Conservation (phyloP, 2,329 filamentous ascomycete genomes). For the Aschersonia sp. region DNA sequence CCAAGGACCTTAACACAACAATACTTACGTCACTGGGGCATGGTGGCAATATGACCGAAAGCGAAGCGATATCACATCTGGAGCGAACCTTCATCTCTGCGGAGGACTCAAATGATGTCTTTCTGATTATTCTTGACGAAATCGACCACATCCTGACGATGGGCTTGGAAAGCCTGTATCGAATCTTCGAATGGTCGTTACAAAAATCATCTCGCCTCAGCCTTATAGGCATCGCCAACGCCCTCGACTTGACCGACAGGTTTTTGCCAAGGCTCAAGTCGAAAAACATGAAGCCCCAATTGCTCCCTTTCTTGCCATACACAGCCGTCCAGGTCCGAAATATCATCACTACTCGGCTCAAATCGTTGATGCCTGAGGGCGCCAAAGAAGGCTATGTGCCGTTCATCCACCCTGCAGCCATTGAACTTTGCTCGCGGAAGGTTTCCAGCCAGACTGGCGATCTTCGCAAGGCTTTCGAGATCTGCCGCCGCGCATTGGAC, state of each 20-base stretch:
- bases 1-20: constrained; percentile 71
- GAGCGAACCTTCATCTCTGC: constrained; percentile 57
- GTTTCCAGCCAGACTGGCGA: constrained; percentile 91
- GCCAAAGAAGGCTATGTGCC: constrained; percentile 53
- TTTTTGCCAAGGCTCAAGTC: constrained; percentile 89
- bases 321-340: constrained; percentile 73
- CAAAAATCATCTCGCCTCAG: constrained; percentile 65
- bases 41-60: constrained; percentile 43
- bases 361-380: constrained; percentile 47
- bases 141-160: constrained; percentile 87
- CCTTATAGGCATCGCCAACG: constrained; percentile 89
- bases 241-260: constrained; percentile 85
- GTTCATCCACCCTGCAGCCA: constrained; percentile 85
- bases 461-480: constrained; percentile 86
- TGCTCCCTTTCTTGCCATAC: constrained; percentile 89
- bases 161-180: constrained; percentile 80
- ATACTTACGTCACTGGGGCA: constrained; percentile 57
- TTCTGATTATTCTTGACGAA: constrained; percentile 83
- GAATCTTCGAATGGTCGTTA: constrained; percentile 93
- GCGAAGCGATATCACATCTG: constrained; percentile 52
- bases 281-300: constrained; percentile 76
- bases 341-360: constrained; percentile 74
- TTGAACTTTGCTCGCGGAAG: constrained; percentile 89
- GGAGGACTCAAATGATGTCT: constrained; percentile 42
- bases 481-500: constrained; percentile 80